Evolutionary conservation across 1,284 basidiomycete species (phyloP), one percentile per base, ranked within the genome.

Genomic region (Ustilago xerochloae): DNA sequence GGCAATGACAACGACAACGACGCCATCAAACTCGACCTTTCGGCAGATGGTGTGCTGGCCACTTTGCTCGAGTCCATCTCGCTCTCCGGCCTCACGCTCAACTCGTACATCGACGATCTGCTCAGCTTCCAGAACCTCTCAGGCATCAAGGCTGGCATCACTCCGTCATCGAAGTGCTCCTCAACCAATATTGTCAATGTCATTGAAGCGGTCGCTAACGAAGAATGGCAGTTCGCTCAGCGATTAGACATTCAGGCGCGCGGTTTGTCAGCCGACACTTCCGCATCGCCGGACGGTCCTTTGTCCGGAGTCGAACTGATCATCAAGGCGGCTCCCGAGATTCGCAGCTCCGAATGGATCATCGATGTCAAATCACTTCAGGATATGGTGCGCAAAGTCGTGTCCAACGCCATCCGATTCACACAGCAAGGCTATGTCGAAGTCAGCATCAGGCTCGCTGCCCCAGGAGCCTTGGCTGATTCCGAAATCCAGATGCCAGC

Each of bases 21-120:
- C n/a, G 50, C 49, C 5, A 35, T 57, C 52, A 54, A 65, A 43
- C 58, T 78, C 41, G 77, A 79, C 45, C 33, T 77, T 16, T 64
- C 61, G 0, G 57, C 64, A 3, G 69, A 77, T 36, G 68, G 72
- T 29, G 63, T 75, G 15, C 33, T 79, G 41, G 58, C 78, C 10
- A 64, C 62, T 6, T 26, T 76, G 52, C 76, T 80, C 28, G 68
- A 78, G 41, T 70, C 67, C 1, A 78, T 76, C 55, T 65, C 70
- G 28, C 53, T 78, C n/a, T 67, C 73, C 1, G 74, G 72, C 18
- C 60, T 63, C 53, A 77, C 77, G 49, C 62, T 79, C 51, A 66
- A 63, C n/a, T 57, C 69, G 20, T 74, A 77, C 50, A 74, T 81
- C 18, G 78, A 81, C 49, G 78, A 80, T 24, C 53, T 81, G 43